Evolutionary conservation across 306 rosid species (phyloP).

Genomic region (Castanea crenata): DNA sequence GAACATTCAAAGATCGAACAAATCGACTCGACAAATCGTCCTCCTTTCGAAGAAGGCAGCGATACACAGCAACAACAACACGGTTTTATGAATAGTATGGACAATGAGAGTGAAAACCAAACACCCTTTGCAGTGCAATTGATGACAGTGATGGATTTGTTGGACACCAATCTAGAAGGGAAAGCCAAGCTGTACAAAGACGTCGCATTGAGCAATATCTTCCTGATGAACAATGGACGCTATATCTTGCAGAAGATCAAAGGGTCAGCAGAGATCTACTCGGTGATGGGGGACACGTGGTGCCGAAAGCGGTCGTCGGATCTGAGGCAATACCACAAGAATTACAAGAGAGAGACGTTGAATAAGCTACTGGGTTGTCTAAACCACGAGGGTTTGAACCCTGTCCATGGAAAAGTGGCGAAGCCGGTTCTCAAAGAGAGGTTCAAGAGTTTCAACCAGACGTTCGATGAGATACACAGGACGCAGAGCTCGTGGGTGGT

Average conservation of each 20-base stretch:
- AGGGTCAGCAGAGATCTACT: constrained; percentile 50
- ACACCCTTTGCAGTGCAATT: constrained; percentile 53
- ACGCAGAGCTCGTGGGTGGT: constrained; percentile 94
- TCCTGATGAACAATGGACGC: constrained; percentile 95
- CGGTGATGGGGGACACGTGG: constrained; percentile 77
- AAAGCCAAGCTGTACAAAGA: constrained; percentile 67
- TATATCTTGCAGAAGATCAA: constrained; percentile 82
- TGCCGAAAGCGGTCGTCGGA: constrained; percentile 64
- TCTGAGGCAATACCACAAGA: constrained; percentile 69
- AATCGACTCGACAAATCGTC: constrained; percentile 41
- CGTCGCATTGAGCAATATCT: constrained; percentile 51
- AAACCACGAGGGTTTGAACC: constrained; percentile 56
- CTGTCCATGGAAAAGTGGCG: constrained; percentile 57
- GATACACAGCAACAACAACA: background rate
- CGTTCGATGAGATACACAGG: constrained; percentile 87
- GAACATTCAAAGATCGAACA: constrained; percentile 50
- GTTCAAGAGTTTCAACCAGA: constrained; percentile 69
- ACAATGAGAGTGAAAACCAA: too few species aligned
- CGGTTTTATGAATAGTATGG: too few species aligned
- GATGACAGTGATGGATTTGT: constrained; percentile 54
- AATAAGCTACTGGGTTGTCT: constrained; percentile 50
- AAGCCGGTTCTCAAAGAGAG: constrained; percentile 78
- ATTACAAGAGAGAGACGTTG: constrained; percentile 81
- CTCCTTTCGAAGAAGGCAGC: background rate
- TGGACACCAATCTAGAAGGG: constrained; percentile 56